Evolutionary conservation across 1,139 yeast species (phyloP).

Genomic region (Saccharomycopsis hybrid): DNA sequence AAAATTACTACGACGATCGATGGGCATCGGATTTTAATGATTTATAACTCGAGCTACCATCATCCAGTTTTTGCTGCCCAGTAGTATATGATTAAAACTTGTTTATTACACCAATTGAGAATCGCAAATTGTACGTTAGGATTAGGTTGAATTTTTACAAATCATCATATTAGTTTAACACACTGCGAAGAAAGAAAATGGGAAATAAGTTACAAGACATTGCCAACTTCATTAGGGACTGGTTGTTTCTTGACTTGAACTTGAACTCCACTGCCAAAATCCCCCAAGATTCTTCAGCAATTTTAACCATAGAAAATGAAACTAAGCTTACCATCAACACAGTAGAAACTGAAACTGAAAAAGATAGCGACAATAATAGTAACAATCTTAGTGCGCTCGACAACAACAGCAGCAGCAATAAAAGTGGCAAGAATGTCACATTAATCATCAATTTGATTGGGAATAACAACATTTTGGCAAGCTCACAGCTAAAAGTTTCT

Average conservation of each 20-base stretch:
- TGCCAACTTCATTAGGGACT: constrained; percentile 14
- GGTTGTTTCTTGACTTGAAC: constrained; percentile 8
- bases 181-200: neutral
- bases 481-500: constrained; percentile 1
- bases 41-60: too few relatives aligned
- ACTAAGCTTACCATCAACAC: constrained; percentile 5
- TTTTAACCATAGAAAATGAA: constrained; percentile 4
- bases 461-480: neutral
- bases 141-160: neutral
- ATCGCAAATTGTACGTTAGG: too few relatives aligned
- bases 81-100: too few relatives aligned
- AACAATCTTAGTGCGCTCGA: too few relatives aligned
- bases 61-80: too few relatives aligned
- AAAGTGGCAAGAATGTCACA: neutral
- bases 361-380: too few relatives aligned
- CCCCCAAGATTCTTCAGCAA: constrained; percentile 1
- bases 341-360: neutral
- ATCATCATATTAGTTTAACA: neutral
- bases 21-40: too few relatives aligned
- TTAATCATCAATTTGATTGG: constrained; percentile 4
- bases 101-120: too few relatives aligned
- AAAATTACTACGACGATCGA: too few relatives aligned
- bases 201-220: constrained; percentile 1
- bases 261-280: constrained; percentile 11
- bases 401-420: too few relatives aligned